Conservation (phyloP, 2,329 filamentous ascomycete species). For the Fusarium mangiferae region DNA sequence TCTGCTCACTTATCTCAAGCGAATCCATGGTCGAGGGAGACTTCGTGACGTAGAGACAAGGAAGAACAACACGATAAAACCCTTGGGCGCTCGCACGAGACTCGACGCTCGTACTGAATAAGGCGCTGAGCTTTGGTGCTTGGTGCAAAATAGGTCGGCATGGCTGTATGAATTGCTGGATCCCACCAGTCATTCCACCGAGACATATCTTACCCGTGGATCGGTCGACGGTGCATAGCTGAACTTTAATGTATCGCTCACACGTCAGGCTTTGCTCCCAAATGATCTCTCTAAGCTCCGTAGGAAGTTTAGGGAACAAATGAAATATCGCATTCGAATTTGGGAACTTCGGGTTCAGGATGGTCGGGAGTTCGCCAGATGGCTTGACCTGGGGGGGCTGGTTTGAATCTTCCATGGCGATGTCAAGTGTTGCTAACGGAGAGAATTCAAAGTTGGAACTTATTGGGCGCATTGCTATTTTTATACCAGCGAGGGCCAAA, state of each 20-base stretch:
- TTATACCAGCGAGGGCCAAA: not conserved
- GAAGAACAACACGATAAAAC: not conserved
- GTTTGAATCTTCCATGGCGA: not conserved
- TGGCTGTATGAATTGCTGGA: not conserved
- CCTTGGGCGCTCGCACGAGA: not conserved
- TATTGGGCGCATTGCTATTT: not conserved
- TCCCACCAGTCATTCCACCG: too few relatives aligned
- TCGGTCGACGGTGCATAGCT: not conserved
- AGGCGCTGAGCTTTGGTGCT: not conserved
- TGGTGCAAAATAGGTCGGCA: accelerated
- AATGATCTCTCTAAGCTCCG: not conserved
- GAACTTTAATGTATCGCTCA: not conserved
- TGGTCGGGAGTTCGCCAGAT: not conserved
- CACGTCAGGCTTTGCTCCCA: not conserved
- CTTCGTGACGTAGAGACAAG: not conserved
- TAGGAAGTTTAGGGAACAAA: not conserved
- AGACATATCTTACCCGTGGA: not conserved
- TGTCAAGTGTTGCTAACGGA: accelerated
- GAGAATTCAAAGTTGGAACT: accelerated
- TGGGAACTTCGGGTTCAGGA: not conserved
- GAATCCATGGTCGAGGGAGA: not conserved
- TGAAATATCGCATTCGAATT: not conserved
- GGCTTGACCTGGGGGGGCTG: not conserved
- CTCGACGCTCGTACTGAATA: not conserved
- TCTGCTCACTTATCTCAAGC: not conserved